Conservation (phyloP, 1,284 basidiomycete genomes). For the Amylostereum chailletii region DNA sequence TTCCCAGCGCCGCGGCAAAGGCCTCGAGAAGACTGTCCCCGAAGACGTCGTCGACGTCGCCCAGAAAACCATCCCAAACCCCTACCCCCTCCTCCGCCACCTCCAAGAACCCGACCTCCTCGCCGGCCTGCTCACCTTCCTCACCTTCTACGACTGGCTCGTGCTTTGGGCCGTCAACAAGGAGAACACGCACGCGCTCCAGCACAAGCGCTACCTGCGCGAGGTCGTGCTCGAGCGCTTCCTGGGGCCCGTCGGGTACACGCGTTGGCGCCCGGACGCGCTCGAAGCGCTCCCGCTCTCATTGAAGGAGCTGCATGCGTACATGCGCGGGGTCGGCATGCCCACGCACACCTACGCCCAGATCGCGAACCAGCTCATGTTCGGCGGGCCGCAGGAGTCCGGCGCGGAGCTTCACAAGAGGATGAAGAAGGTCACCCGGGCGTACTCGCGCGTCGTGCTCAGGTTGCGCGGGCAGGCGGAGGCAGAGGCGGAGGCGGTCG, state of each 20-base stretch:
- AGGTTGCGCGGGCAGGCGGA: constrained; percentile 70
- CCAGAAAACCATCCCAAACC: constrained; percentile 22
- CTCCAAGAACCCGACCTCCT: constrained; percentile 42
- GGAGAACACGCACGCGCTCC: constrained; percentile 38
- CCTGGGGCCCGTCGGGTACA: constrained; percentile 61
- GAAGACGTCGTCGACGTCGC: constrained; percentile 15
- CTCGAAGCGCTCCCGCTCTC: constrained; percentile 43
- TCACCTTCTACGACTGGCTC: constrained; percentile 64
- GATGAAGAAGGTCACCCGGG: constrained; percentile 50
- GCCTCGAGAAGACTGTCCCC: constrained; percentile 31
- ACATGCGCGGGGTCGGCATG: constrained; percentile 68
- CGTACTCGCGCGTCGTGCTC: constrained; percentile 68
- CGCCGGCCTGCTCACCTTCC: constrained; percentile 38
- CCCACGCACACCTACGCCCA: constrained; percentile 63
- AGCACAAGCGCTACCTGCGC: constrained; percentile 38
- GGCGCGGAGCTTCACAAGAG: constrained; percentile 33
- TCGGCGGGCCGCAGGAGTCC: constrained; percentile 15
- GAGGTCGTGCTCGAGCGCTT: constrained; percentile 62
- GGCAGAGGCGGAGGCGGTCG: constrained; percentile 24
- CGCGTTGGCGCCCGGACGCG: constrained; percentile 44
- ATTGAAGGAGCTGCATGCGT: constrained; percentile 67
- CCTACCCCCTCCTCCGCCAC: constrained; percentile 45
- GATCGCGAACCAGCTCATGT: constrained; percentile 33
- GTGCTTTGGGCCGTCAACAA: constrained; percentile 46
- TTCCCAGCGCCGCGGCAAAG: constrained; percentile 28